Base-by-base conservation (phyloP, 371 early-diverging fungal species). In the Mortierella sp. region DNA sequence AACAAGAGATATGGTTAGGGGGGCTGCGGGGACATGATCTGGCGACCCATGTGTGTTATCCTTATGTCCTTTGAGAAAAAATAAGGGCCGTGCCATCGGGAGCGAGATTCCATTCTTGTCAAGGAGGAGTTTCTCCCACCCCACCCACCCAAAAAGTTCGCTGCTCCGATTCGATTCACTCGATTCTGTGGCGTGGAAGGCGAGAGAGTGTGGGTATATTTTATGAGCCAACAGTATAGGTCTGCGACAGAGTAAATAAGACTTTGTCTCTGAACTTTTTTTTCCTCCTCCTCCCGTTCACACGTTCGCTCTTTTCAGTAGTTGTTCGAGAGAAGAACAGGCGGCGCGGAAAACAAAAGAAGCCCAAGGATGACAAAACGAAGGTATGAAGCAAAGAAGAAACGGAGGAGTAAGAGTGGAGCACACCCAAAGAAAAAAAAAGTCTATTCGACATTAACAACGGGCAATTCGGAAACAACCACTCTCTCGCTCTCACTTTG, bases 71-170 rank as follows among this genome's bases (percentile, higher is more conserved):
- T 9, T 6, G 3, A 16, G 24, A 26, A 26, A 28, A 11, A 57
- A n/a, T 3, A 28, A 28, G 40, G 21, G 67, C 67, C 37, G 67
- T 40, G 67, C 67, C 67, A 67, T 67, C 67, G 67, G 67, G 67
- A 40, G 21, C 67, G 67, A 67, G 40, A 67, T 67, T 67, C 67
- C 67, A 67, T 67, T 67, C 67, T 67, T 10, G 67, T 67, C 67
- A 40, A 67, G 64, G 31, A 10, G 21, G 21, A 67, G 37, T 24
- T 21, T 40, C 24, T 37, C 67, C 24, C 67, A 61, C 21, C 34
- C 34, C 37, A 40, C 67, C 40, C 24, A 21, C 67, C 67, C 67
- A 40, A 24, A 34, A 67, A 67, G 37, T 24, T 67, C 24, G 10
- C 21, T 21, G 37, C 43, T 19, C 61, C 21, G 19, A 34, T 61